Percentiles rank a stretch among this genome's conserved stretches.
Conservation (phyloP, 2,329 filamentous ascomycete genomes). For the Aspergillus chevalieri region DNA sequence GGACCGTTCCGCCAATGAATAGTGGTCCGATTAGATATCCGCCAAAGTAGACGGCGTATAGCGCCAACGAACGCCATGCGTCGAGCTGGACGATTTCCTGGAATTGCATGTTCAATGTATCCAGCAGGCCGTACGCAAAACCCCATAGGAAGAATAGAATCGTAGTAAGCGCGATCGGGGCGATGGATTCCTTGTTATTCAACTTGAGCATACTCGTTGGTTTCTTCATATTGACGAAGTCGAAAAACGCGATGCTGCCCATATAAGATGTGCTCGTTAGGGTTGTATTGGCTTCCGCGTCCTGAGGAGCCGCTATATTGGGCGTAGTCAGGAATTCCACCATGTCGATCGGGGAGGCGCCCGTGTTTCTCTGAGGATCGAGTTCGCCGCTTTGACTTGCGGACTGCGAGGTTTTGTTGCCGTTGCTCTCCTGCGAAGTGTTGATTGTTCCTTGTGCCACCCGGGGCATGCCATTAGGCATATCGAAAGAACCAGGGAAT, state of each 20-base stretch:
- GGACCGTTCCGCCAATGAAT: conserved; percentile 48
- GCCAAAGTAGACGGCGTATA: conserved; percentile 56
- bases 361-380: conserved; percentile 4
- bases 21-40: conserved; percentile 55
- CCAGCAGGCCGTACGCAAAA: conserved; percentile 79
- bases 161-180: conserved; percentile 60
- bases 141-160: conserved; percentile 86
- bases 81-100: conserved; percentile 43
- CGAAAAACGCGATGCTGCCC: conserved; percentile 49
- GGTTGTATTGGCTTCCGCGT: conserved; percentile 33
- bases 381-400: conserved; percentile 9
- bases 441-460: conserved; percentile 2
- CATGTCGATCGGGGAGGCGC: conserved; percentile 27
- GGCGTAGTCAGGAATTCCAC: conserved; percentile 51
- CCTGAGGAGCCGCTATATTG: conserved; percentile 28
- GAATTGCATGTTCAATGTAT: conserved; percentile 66
- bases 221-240: conserved; percentile 55
- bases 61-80: conserved; percentile 36
- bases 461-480: not conserved
- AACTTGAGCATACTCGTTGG: conserved; percentile 55
- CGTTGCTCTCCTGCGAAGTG: conserved; percentile 6
- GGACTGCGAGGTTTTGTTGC: conserved; percentile 14
- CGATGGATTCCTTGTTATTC: conserved; percentile 52
- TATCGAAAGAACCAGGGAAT: conserved; percentile 1
- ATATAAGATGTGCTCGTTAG: conserved; percentile 28